Evolutionary conservation across 1,139 yeast genomes (phyloP).

Genomic region (Candida mesenterica): DNA sequence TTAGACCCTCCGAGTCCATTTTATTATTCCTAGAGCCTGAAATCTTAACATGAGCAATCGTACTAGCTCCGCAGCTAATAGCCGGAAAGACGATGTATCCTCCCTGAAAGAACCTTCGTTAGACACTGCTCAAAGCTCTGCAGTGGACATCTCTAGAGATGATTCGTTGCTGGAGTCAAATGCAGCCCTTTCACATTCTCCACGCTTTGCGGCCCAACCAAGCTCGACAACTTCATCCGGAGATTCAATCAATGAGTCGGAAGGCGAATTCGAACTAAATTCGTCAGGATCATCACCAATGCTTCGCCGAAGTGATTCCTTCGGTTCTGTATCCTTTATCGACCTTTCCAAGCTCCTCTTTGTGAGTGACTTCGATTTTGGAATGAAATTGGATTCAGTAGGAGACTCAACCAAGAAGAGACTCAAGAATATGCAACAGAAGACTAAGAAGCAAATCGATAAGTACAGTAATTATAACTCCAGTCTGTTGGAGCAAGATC

Average conservation of each 20-base stretch:
- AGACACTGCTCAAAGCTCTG: no score
- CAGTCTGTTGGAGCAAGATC: conserved; percentile 21
- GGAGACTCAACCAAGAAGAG: conserved; percentile 35
- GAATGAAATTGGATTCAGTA: conserved; percentile 32
- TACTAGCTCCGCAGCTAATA: no score
- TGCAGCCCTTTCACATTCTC: no score
- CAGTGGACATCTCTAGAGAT: no score
- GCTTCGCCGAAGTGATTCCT: conserved; percentile 22
- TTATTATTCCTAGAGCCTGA: no score
- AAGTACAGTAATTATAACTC: conserved; percentile 23
- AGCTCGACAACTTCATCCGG: neutral
- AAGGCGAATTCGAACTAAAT: neutral
- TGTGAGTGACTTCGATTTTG: conserved; percentile 46
- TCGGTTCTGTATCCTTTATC: conserved; percentile 34
- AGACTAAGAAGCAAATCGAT: conserved; percentile 34
- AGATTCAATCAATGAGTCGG: neutral
- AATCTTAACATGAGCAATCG: no score
- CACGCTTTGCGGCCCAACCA: no score
- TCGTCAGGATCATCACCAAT: neutral
- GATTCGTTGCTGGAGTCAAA: no score
- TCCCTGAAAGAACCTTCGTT: no score
- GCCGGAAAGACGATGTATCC: no score
- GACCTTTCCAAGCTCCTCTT: conserved; percentile 39
- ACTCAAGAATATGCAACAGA: conserved; percentile 36
- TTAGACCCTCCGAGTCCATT: no score